Percentiles rank a stretch among this genome's conserved stretches.
phyloP scores from a whole-genome alignment of 768 basidiomycete genomes.

The Leccinellum luteum region DNA sequence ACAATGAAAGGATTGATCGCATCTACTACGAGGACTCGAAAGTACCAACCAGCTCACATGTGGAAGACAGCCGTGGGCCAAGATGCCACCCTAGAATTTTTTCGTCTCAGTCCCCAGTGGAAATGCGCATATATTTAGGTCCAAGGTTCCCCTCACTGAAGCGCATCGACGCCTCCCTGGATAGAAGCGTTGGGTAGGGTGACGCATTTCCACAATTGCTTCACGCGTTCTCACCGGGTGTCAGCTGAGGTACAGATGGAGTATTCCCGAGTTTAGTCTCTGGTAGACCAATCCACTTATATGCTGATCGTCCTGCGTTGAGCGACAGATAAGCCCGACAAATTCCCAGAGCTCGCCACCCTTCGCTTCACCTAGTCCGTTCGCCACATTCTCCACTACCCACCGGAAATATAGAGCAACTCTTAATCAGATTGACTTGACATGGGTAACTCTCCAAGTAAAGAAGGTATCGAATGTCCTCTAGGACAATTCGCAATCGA shows the following conservation, averaged over 20 bases:
- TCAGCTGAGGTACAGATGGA: not conserved
- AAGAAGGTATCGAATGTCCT: not conserved
- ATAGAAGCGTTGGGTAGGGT: slow-evolving; percentile 61
- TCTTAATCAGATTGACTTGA: not conserved
- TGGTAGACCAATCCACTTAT: not conserved
- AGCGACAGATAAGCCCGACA: not conserved
- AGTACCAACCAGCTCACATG: no score
- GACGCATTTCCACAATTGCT: slow-evolving; percentile 27
- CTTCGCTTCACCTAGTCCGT: not conserved
- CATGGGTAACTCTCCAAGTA: not conserved
- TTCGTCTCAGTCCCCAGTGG: slow-evolving; percentile 32
- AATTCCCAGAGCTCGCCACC: not conserved
- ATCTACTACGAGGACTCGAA: no score
- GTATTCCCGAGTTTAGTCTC: not conserved
- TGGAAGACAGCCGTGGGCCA: no score
- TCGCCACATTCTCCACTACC: not conserved
- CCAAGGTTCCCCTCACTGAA: slow-evolving; percentile 29
- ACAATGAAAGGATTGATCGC: no score
- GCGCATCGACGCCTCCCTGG: slow-evolving; percentile 47
- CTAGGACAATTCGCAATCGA: not conserved
- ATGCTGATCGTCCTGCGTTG: not conserved
- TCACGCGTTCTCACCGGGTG: not conserved
- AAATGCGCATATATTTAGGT: slow-evolving; percentile 48
- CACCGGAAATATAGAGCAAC: not conserved
- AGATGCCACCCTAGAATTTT: no score